Base-by-base conservation (phyloP, 371 early-diverging fungal species). In the Cokeromyces recurvatus region DNA sequence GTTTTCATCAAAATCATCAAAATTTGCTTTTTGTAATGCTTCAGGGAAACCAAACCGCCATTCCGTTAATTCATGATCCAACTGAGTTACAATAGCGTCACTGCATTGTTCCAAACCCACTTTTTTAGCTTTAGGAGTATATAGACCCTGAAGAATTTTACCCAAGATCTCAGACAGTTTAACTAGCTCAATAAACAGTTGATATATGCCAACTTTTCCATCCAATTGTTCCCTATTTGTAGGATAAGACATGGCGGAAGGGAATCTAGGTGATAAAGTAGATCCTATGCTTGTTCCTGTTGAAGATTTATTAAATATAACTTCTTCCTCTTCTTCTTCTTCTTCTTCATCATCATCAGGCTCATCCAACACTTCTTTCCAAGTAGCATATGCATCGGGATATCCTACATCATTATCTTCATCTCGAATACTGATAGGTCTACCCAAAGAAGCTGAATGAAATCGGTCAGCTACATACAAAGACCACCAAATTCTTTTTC, bases 401-500 rank as follows among this genome's bases (percentile, higher is more conserved):
- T 64, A 68, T 4, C 51, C 56, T 2, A 70, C 68, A 45, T 74
- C 71, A 27, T 61, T 66, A 47, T 74, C 74, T 55, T 69, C 71
- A 35, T 75, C 76, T 20, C 59, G 46, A 15, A 71, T 71, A 36
- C 58, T 56, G n/a, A 71, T 59, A 5, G 76, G 76, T 24, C 72
- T 59, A 4, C 76, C 76, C 21, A 71, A 25, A 1, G 63, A 58
- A 3, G 72, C 71, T 12, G 71, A 59, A 34, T 68, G 67, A 27
- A 71, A 74, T 29, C 75, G 52, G 43, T 74, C 75, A 2, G 61
- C 61, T 2, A 66, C 55, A 41, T 67, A 74, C 7, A 70, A 35
- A 0, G 64, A 53, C 75, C 75, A 74, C 68, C 71, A 74, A 16
- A 71, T 53, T 9, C 75, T 45, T 51, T 68, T 68, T 11, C 75